A percentile compares a stretch with the other conserved stretches of the same genome.
Evolutionary conservation across 768 basidiomycete genomes (phyloP).

Genomic region (Macrocybe gigantea): DNA sequence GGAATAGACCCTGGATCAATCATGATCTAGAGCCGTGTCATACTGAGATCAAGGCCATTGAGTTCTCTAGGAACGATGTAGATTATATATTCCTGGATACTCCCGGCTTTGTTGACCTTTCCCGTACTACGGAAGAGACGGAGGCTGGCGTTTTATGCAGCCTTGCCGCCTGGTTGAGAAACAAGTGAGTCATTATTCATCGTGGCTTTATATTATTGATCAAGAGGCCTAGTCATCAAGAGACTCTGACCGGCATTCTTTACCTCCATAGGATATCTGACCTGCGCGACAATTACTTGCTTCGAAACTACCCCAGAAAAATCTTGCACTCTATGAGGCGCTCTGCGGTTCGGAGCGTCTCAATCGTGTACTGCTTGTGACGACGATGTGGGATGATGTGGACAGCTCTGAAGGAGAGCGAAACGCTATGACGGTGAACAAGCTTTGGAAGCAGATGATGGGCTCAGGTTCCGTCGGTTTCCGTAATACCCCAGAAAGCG

Average conservation of each 20-base stretch:
- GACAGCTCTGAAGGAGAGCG: constrained; percentile 27
- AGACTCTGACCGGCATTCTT: constrained; percentile 20
- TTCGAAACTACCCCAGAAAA: constrained; percentile 20
- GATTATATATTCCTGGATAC: too few relatives aligned
- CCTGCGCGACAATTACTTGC: constrained; percentile 17
- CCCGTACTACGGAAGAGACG: too few relatives aligned
- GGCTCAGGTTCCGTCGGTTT: constrained; percentile 25
- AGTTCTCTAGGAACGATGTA: too few relatives aligned
- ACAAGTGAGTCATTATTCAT: too few relatives aligned
- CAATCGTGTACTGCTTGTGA: constrained; percentile 19
- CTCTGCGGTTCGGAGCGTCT: constrained; percentile 16
- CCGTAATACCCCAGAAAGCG: too few relatives aligned
- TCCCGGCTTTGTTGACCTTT: too few relatives aligned
- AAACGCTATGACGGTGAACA: constrained; percentile 33
- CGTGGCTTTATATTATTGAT: too few relatives aligned
- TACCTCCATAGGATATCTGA: constrained; percentile 11
- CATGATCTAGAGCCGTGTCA: too few relatives aligned
- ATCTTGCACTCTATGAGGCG: constrained; percentile 19
- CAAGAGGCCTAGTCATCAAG: neutral
- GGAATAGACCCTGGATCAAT: too few relatives aligned
- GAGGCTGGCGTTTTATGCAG: too few relatives aligned
- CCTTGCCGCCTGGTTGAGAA: too few relatives aligned
- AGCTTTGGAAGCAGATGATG: constrained; percentile 38
- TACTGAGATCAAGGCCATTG: too few relatives aligned
- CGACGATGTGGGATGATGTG: constrained; percentile 31